A percentile compares a stretch with the other conserved stretches of the same genome.
These are phyloP conservation scores for Hirsutella minnesotensis DNA, from an alignment of 2,329 filamentous ascomycete species.

Conservation along the genomic window DNA sequence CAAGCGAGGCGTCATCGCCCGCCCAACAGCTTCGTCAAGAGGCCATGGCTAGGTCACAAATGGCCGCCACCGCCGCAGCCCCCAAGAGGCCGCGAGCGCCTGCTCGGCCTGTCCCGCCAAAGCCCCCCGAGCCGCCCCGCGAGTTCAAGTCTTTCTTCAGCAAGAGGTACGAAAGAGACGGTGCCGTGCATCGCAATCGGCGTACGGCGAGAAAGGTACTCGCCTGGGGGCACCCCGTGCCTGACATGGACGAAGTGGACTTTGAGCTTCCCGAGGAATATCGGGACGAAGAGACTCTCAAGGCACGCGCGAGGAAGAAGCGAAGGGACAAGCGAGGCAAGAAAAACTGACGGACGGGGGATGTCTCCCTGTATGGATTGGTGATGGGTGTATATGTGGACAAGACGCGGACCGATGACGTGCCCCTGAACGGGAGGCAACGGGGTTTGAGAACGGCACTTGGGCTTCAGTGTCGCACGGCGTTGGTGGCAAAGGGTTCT, in stretches of 20 bases:
- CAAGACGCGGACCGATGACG: too few species aligned
- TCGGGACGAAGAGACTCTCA: constrained; percentile 41
- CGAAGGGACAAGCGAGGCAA: constrained; percentile 1
- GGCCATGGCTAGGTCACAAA: constrained; percentile 41
- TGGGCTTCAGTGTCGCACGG: not conserved
- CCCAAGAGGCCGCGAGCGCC: constrained; percentile 17
- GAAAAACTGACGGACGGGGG: not conserved
- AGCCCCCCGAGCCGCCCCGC: constrained; percentile 29
- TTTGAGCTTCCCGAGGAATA: constrained; percentile 65
- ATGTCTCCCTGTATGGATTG: not conserved
- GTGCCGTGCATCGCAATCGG: constrained; percentile 61
- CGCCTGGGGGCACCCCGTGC: constrained; percentile 74
- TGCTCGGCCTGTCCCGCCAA: constrained; percentile 13
- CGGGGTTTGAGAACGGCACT: not conserved
- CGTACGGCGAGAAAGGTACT: constrained; percentile 57
- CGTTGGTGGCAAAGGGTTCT: not conserved
- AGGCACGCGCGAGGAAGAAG: constrained; percentile 17
- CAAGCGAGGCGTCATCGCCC: constrained; percentile 25
- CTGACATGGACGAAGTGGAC: constrained; percentile 57
- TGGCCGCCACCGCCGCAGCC: constrained; percentile 17
- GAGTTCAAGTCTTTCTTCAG: constrained; percentile 82
- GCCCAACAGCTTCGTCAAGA: constrained; percentile 69
- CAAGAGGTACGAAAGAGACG: constrained; percentile 68
- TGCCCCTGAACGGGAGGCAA: not conserved
- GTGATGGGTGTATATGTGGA: too few species aligned